Base-by-base conservation (phyloP, 106 monocot genomes). In the Cymbidium sinense region DNA sequence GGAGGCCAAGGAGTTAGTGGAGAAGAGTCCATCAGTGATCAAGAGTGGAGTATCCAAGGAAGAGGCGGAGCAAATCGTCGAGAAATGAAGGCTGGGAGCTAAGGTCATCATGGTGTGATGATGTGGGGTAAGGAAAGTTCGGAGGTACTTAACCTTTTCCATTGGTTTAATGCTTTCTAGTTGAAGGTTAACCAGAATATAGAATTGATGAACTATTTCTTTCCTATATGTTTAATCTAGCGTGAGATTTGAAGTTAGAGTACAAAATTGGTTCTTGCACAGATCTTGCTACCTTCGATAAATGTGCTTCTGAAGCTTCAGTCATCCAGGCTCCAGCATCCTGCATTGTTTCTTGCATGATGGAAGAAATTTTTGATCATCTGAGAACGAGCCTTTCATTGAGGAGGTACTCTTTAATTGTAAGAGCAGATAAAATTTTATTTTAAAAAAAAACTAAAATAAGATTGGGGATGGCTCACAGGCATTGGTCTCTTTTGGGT, bases 1-100 rank as follows among this genome's bases (percentile, higher is more conserved):
- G 88, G 98, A 98, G 85, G 98, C 98, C 9, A 98, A 98, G 85
- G 98, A 98, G 52, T 70, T 98, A 50, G 98, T 98, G 74, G 98
- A 98, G 86, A 98, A 98, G 81, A 77, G 92, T 18, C 98, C 98
- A 1, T 77, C 87, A 0, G 88, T 98, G 43, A 88, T 98, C 78
- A 98, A 94, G 84, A 62, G 81, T 2, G 94, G 98, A 13, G 82
- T 98, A 5, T 84, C 92, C 0, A 98, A 92, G 71, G 98, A 98
- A 84, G 98, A 98, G 30, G 98, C 82, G 9, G 79, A 87, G 79
- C 64, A 82, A 78, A 94, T 98, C 37, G 78, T 92, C 21, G 98
- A 94, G 79, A 94, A 85, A 81, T 98, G 94, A 98, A 94, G 84
- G 98, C 87, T 17, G 88, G 94, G 98, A 23, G 98, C 98, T 3